Evolutionary conservation across 768 basidiomycete genomes (phyloP), one percentile per base, ranked within the genome.

Genomic region (Russula virescens): DNA sequence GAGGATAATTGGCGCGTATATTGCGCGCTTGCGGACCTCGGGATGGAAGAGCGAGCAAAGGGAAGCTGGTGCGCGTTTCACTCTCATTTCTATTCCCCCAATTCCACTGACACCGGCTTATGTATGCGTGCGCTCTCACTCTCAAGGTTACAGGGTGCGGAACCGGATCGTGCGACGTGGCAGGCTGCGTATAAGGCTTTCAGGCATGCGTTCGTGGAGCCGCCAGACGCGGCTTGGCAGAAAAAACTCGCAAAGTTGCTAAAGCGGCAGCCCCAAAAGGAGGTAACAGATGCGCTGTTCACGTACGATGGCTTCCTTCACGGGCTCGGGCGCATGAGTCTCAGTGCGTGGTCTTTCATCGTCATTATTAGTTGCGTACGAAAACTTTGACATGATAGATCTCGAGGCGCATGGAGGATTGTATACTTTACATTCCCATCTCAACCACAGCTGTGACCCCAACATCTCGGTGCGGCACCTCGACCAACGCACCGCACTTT

Each of bases 321-420:
- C 38, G 83, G 87, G 0, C 72, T 92, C 38, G 89, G 91, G 2
- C 80, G 86, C 48, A 91, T 91, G 84, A 89, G 82, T 63, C 80
- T 94, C 26, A 94, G 91, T 90, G 61, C 65, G 87, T 80, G 42
- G 28, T 21, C 16, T 49, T 63, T 60, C 49, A 26, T 38, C 34
- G 51, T 50, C 9, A 7, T 16, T 26, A 28, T 3, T 16, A 40
- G 13, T 38, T 25, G 54, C 25, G 2, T 55, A 45, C 55, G 28
- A 43, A 31, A 40, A 43, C 42, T 43, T 43, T 13, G 8, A 8
- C 6, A 28, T 9, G 13, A 8, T 55, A 88, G 88, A 94, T 69
- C 77, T 94, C 55, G 93, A 94, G 74, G 83, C 87, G 2, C 90
- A 94, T 58, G 92, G 91, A 2, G 93, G 92, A 2, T 76, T 96